These are phyloP conservation scores for Podaxis sp. DNA, from an alignment of 768 basidiomycete species.

Conservation along the genomic window DNA sequence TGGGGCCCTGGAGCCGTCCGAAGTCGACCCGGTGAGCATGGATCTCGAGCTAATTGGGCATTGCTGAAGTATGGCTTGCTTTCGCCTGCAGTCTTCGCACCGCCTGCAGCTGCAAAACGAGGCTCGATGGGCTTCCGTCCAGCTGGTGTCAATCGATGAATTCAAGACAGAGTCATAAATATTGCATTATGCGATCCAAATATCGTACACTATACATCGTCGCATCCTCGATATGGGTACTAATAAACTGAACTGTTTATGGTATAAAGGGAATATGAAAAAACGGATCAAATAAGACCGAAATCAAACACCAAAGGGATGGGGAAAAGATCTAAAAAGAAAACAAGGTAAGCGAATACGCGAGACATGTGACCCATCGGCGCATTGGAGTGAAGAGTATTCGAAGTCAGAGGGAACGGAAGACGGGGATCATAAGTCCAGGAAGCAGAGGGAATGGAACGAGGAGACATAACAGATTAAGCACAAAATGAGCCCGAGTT, in stretches of 20 bases:
- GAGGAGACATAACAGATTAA: background rate
- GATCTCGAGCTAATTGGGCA: background rate
- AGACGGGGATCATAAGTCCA: background rate
- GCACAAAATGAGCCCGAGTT: background rate
- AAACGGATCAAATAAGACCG: background rate
- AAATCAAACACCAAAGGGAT: background rate
- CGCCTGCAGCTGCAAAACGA: slow-evolving; percentile 34
- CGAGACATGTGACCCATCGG: background rate
- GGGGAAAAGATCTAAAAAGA: slow-evolving; percentile 17
- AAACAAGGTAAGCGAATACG: background rate
- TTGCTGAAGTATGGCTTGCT: background rate
- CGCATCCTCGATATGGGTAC: background rate
- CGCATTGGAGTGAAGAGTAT: background rate
- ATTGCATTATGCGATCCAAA: slow-evolving; percentile 16
- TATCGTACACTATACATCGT: slow-evolving; percentile 1
- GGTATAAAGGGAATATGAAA: slow-evolving; percentile 18
- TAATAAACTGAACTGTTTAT: slow-evolving; percentile 5
- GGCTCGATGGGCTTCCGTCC: slow-evolving; percentile 45
- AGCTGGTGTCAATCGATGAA: slow-evolving; percentile 25
- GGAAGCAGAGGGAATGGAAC: background rate
- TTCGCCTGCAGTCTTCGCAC: slow-evolving; percentile 40
- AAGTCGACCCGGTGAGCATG: slow-evolving; percentile 9
- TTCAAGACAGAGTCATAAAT: background rate
- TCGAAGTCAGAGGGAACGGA: background rate
- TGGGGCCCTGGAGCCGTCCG: slow-evolving; percentile 5